Percentiles rank a stretch among this genome's conserved stretches.
phyloP scores from a whole-genome alignment of 1,284 basidiomycete species.

The Rhodotorula sp. region DNA sequence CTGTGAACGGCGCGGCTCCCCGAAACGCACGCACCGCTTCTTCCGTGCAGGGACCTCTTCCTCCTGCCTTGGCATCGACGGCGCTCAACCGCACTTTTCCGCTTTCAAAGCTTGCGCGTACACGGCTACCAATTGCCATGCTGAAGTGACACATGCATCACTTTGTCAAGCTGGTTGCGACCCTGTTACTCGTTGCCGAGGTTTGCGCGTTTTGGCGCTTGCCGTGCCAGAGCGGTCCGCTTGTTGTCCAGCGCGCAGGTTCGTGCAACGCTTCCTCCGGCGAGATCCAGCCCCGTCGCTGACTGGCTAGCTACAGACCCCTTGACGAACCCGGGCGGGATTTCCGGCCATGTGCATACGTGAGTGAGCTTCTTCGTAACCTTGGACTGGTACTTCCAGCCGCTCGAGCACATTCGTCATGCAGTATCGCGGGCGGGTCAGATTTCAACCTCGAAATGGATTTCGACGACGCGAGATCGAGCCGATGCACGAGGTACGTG shows the following conservation, averaged over 20 bases:
- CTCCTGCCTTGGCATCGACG: too few species aligned
- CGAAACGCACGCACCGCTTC: too few species aligned
- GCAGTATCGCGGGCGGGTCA: constrained; percentile 51
- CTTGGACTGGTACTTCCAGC: too few species aligned
- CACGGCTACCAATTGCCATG: too few species aligned
- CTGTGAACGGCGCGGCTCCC: too few species aligned
- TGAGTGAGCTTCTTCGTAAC: too few species aligned
- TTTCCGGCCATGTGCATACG: constrained; percentile 17
- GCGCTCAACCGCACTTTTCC: too few species aligned
- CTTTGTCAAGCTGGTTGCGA: background rate
- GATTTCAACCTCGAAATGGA: constrained; percentile 44
- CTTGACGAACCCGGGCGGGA: constrained; percentile 12
- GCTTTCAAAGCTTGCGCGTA: too few species aligned
- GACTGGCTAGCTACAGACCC: background rate
- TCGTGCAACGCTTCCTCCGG: background rate
- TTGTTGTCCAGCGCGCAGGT: constrained; percentile 12
- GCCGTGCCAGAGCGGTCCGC: background rate
- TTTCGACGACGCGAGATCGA: background rate
- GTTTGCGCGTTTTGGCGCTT: background rate
- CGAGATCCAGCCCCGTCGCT: too few species aligned
- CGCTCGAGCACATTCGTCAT: too few species aligned
- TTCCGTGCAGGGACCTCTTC: too few species aligned
- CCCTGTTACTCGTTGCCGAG: background rate
- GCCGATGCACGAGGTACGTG: constrained; percentile 14
- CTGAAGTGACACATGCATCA: too few species aligned